Evolutionary conservation across 1,284 basidiomycete species (phyloP), one percentile per base, ranked within the genome.

Genomic region (Butyriboletus appendiculatus): DNA sequence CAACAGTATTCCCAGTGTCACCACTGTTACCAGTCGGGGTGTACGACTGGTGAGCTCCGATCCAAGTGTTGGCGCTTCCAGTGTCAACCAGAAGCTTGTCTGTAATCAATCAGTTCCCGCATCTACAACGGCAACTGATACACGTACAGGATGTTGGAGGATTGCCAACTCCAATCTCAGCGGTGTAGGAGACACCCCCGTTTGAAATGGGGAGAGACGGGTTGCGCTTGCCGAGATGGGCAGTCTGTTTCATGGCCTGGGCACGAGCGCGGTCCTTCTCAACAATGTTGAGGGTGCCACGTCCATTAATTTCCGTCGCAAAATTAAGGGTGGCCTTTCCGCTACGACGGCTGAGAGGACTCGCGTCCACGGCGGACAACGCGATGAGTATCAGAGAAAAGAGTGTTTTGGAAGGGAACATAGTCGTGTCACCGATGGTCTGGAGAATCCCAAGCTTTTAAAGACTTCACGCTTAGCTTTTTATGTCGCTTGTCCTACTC

Each of bases 141-240:
- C 66, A 71, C 53, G 51, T 69, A 73, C 79, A 81, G 5, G 71
- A 34, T 3, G 73, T 76, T 1, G 79, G 56, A 8, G 80, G 79
- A 44, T 45, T 66, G 9, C 80, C 81, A 24, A 82, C 69, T 32
- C 78, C 76, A 45, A 76, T 70, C 3, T 67, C 52, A 8, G 71
- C 66, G 1, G 60, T 63, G 60, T 75, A 79, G 34, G 59, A 61
- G n/a, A 74, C 66, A 32, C 0, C 41, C 4, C 10, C 11, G 16
- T 68, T 69, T 3, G 40, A 9, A 24, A 55, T 18, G 8, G 5
- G 16, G 15, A 65, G 8, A 18, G 50, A 49, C 9, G 7, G 12
- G 32, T 11, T 26, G 20, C 63, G 62, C 39, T 61, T 65, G 5
- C 38, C 28, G 1, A 45, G 40, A 1, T 28, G 30, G 12, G 6